A percentile compares a stretch with the other conserved stretches of the same genome.
phyloP scores from a whole-genome alignment of 305 asterid genomes.

The Lippia alba region DNA sequence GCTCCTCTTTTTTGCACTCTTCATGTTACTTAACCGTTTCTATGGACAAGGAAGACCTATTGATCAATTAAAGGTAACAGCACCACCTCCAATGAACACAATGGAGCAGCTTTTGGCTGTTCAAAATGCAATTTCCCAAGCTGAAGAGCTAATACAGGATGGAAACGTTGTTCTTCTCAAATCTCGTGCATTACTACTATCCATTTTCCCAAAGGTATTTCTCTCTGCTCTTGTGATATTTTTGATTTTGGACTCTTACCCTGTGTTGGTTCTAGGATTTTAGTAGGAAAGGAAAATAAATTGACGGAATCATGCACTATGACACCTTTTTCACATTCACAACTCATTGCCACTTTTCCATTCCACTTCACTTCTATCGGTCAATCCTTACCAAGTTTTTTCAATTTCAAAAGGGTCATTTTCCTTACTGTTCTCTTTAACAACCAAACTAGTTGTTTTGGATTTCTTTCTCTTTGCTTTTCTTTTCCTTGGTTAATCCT shows the following conservation, averaged over 20 bases:
- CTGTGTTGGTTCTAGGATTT: no score
- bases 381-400: no score
- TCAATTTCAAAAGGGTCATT: no score
- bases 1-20: conserved; percentile 59
- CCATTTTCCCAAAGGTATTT: conserved; percentile 91
- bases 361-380: no score
- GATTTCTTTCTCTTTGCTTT: no score
- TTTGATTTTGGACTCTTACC: conserved; percentile 9
- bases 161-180: conserved; percentile 84
- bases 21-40: conserved; percentile 74
- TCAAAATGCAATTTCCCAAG: conserved; percentile 85
- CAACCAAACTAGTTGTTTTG: no score
- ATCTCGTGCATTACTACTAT: conserved; percentile 72
- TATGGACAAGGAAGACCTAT: conserved; percentile 62
- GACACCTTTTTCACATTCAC: no score
- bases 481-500: no score
- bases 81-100: conserved; percentile 86
- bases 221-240: conserved; percentile 8
- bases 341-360: no score
- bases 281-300: no score
- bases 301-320: no score
- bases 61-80: conserved; percentile 73
- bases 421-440: no score
- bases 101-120: conserved; percentile 98
- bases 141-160: conserved; percentile 87